Base-by-base conservation (phyloP, 768 basidiomycete species). In the Boletus bicolor region DNA sequence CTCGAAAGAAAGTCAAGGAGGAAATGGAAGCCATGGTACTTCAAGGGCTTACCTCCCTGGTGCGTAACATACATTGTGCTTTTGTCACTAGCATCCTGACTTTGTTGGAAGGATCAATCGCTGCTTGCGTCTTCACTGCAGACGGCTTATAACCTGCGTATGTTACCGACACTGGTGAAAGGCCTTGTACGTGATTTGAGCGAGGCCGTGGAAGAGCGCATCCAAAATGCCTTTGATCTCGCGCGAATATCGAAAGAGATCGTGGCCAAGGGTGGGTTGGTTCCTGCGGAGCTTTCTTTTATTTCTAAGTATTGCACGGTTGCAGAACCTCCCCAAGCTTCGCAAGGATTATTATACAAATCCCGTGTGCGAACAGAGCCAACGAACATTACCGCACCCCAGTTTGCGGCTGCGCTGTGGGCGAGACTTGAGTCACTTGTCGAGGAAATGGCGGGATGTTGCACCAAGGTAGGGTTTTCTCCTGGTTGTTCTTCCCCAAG, bases 21-120 rank as follows among this genome's bases (percentile, higher is more conserved):
- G 91, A 94, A 64, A 98, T 99, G 95, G 89, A 98, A 63, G 80
- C 75, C 7, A 95, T 95, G 90, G 86, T 98, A 1, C 72, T 91
- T 32, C 79, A 77, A 28, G 95, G 96, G 5, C 76, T 98, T 3
- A 77, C 81, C 1, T 84, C 85, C 17, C 72, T 93, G 55, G 96
- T 95, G 60, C 52, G 86, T 77, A 12, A 14, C 49, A 17, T 42
- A 43, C 30, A 11, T 42, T 26, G 11, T 19, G 38, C 10, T 15
- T n/a, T 38, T 7, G 38, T 30, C n/a, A n/a, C 35, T 1, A 7
- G 1, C 14, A 11, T 43, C 4, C 30, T 44, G 46, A 60, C 12
- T 12, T 19, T 19, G 17, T 53, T 38, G 59, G 44, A 24, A 97
- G 94, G 90, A 98, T 65, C 93, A 92, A 73, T 84, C 93, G 2